Evolutionary conservation across 768 basidiomycete species (phyloP).

Genomic region (Dentipellis sp.): DNA sequence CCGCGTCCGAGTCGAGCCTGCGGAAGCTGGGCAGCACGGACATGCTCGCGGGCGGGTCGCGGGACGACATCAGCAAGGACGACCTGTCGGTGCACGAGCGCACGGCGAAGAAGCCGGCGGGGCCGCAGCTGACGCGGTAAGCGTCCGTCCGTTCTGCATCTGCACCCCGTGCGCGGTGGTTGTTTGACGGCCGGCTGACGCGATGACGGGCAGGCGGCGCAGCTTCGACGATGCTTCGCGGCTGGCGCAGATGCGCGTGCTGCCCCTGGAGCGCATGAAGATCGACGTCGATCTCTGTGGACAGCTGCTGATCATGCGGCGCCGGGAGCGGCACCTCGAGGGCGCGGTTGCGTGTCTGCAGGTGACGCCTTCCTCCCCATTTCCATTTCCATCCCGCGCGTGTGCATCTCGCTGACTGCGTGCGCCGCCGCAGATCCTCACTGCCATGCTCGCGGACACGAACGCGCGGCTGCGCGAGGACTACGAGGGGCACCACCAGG

Average conservation of each 20-base stretch:
- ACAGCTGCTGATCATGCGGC: slow-evolving; percentile 57
- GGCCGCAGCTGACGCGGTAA: not conserved
- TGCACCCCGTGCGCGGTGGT: not conserved
- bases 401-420: not conserved
- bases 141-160: not conserved
- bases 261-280: slow-evolving; percentile 57
- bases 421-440: slow-evolving; percentile 32
- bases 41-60: not conserved
- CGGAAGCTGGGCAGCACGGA: not conserved
- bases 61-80: not conserved
- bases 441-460: slow-evolving; percentile 40
- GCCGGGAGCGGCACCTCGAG: slow-evolving; percentile 58
- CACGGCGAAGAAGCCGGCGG: not conserved
- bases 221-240: slow-evolving; percentile 57
- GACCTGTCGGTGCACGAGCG: not conserved
- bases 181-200: not conserved
- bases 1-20: not conserved
- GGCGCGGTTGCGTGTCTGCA: slow-evolving; percentile 55
- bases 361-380: slow-evolving; percentile 20
- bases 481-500: slow-evolving; percentile 41
- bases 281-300: slow-evolving; percentile 76
- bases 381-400: slow-evolving; percentile 6
- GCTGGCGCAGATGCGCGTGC: slow-evolving; percentile 36
- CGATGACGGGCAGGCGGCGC: slow-evolving; percentile 32
- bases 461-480: slow-evolving; percentile 51